Conservation (phyloP, 2,329 filamentous ascomycete species). For the Penicillium olsonii region DNA sequence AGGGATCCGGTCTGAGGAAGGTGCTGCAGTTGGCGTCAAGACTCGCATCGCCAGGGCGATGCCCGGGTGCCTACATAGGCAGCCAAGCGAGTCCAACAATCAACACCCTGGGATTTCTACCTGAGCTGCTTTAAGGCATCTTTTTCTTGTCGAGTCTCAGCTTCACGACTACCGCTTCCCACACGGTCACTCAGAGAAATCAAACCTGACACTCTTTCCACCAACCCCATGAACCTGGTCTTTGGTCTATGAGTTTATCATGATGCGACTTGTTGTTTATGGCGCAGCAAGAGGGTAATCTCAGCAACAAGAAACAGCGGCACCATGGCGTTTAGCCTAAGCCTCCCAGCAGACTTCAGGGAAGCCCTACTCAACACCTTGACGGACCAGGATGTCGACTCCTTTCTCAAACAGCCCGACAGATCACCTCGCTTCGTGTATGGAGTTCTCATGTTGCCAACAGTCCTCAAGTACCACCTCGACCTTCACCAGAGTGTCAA, state of each 20-base stretch:
- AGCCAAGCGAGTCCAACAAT: not conserved
- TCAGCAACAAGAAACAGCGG: not conserved
- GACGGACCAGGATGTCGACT: slow-evolving; percentile 20
- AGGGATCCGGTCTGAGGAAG: not conserved
- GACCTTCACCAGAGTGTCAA: slow-evolving; percentile 17
- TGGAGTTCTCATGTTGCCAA: slow-evolving; percentile 33
- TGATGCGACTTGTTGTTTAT: not conserved
- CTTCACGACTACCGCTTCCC: not conserved
- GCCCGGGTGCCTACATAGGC: not conserved
- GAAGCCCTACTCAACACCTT: slow-evolving; percentile 25
- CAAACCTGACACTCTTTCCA: too few relatives aligned
- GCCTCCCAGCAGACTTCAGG: slow-evolving; percentile 29
- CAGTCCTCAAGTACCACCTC: slow-evolving; percentile 30
- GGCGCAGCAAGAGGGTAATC: not conserved
- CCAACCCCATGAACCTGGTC: too few relatives aligned
- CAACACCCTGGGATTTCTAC: not conserved
- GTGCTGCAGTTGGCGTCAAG: not conserved
- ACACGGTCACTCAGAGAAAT: too few relatives aligned
- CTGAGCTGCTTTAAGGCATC: not conserved
- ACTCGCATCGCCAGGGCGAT: not conserved
- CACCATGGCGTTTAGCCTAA: slow-evolving; percentile 23
- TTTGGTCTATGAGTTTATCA: not conserved
- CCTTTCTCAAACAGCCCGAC: slow-evolving; percentile 17
- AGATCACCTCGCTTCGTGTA: slow-evolving; percentile 31
- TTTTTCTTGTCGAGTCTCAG: not conserved